A percentile compares a stretch with the other conserved stretches of the same genome.
Conservation (phyloP, 805 yeast species). For the Candida andamanensis region DNA sequence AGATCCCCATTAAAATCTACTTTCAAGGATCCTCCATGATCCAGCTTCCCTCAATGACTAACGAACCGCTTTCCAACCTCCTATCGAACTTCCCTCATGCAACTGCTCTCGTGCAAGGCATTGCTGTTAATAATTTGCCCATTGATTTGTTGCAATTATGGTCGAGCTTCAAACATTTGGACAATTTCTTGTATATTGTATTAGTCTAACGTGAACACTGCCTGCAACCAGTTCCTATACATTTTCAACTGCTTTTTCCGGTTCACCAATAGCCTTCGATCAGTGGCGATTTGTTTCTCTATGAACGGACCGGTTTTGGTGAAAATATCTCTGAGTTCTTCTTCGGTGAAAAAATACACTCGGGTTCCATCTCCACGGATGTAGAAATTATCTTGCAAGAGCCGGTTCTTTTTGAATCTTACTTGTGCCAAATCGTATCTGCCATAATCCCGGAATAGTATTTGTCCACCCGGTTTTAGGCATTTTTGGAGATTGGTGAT, state of each 20-base stretch:
- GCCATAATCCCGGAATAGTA: slow-evolving; percentile 90
- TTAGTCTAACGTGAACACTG: slow-evolving; percentile 51
- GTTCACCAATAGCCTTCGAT: slow-evolving; percentile 84
- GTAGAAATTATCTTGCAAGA: slow-evolving; percentile 88
- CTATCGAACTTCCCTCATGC: too few relatives aligned
- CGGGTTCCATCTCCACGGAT: slow-evolving; percentile 97
- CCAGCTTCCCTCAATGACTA: too few relatives aligned
- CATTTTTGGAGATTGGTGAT: slow-evolving; percentile 61
- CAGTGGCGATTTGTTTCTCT: slow-evolving; percentile 81
- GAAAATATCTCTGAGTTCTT: slow-evolving; percentile 76
- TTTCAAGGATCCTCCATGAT: slow-evolving; percentile 34
- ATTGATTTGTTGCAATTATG: slow-evolving; percentile 20
- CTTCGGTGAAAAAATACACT: slow-evolving; percentile 95
- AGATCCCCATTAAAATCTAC: slow-evolving; percentile 47
- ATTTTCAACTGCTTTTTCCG: slow-evolving; percentile 88
- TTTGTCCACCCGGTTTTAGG: slow-evolving; percentile 89
- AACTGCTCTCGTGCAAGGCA: too few relatives aligned
- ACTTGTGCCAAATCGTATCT: slow-evolving; percentile 94
- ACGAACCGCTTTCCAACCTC: too few relatives aligned
- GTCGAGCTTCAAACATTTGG: slow-evolving; percentile 29
- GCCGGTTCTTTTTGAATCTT: slow-evolving; percentile 81
- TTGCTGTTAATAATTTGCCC: slow-evolving; percentile 14
- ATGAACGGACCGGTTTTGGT: slow-evolving; percentile 41
- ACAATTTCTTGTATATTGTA: slow-evolving; percentile 33
- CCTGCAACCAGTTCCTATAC: slow-evolving; percentile 97